These are phyloP conservation scores for Fonsecaea erecta DNA, from an alignment of 2,329 filamentous ascomycete genomes.

Conservation along the genomic window DNA sequence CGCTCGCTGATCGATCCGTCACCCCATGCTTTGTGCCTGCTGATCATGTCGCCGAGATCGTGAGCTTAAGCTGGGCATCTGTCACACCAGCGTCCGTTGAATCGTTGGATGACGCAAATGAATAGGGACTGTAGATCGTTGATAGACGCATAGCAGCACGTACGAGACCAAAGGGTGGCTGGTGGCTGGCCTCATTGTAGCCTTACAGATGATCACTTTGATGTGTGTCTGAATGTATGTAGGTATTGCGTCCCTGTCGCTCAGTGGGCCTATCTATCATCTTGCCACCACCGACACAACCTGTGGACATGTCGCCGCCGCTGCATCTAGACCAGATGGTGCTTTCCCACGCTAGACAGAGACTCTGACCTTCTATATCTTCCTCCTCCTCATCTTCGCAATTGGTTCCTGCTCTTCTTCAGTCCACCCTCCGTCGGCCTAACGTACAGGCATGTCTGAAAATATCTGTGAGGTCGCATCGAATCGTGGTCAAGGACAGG, in stretches of 20 bases:
- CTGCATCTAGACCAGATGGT: not conserved
- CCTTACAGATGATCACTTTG: not conserved
- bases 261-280: not conserved
- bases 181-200: not conserved
- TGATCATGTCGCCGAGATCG: not conserved
- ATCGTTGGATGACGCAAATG: slow-evolving; percentile 1
- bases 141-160: not conserved
- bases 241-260: not conserved
- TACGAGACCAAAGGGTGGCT: not conserved
- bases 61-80: not conserved
- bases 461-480: not conserved
- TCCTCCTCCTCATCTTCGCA: not conserved
- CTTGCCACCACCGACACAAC: too few species aligned
- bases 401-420: not conserved
- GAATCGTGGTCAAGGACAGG: not conserved
- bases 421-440: not conserved
- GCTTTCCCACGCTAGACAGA: not conserved
- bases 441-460: not conserved
- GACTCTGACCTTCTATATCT: not conserved
- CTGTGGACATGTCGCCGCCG: too few species aligned
- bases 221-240: not conserved
- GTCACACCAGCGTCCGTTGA: not conserved
- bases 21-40: not conserved
- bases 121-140: not conserved
- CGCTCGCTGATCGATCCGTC: not conserved